Evolutionary conservation across 2,329 filamentous ascomycete genomes (phyloP), one percentile per base, ranked within the genome.

Genomic region (Beauveria sp.): DNA sequence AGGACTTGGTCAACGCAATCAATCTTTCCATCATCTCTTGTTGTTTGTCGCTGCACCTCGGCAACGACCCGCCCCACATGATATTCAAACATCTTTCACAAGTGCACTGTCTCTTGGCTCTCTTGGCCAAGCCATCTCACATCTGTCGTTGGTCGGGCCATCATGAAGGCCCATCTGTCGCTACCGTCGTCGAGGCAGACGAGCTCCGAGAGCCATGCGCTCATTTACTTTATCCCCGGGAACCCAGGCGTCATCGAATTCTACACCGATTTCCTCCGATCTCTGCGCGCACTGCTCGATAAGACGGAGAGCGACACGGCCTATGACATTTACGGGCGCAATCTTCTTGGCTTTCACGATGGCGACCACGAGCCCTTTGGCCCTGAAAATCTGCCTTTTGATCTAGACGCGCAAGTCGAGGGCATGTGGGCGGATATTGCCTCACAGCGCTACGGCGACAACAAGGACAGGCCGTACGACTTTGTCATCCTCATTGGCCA

Each of bases 241-340:
- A 93, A 93, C 66, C 90, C 90, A 5, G 90, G 90, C 5, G 78
- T 91, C 20, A 82, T 92, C 56, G 83, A 81, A 61, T 93, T 90
- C 79, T 93, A 93, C 73, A 76, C 75, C 62, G 79, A 83, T 43
- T 93, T 91, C 72, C 77, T 92, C 12, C 76, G 76, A 0, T 76
- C 80, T 16, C 75, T 92, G 2, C 78, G 84, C 51, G 70, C 73
- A 0, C 73, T 84, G 14, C 74, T 91, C 14, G 76, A 81, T 65
- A 72, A 6, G 76, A 79, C 64, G 61, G 46, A 62, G 64, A 43
- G 51, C 34, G 65, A 64, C 51, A 69, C 73, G 7, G 70, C 75
- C 2, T 82, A 85, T 68, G 80, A 86, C 66, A 75, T 88, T 53
- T 79, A 82, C 63, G 85, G 83, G 1, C 79, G 81, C 62, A 83